A percentile compares a stretch with the other conserved stretches of the same genome.
phyloP scores from a whole-genome alignment of 768 basidiomycete species.

The Mrakia blollopis region DNA sequence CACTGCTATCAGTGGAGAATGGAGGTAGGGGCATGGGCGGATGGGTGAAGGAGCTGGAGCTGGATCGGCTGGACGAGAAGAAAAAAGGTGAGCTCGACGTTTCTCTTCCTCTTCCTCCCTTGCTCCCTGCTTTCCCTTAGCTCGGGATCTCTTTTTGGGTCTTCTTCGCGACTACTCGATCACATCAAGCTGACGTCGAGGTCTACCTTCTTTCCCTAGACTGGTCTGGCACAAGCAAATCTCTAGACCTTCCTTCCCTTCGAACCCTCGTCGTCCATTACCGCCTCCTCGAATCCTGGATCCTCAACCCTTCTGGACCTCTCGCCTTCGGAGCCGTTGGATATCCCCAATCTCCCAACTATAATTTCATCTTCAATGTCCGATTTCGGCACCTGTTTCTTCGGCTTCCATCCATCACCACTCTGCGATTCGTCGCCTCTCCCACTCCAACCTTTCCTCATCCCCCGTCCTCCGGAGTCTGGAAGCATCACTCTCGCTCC shows the following conservation, averaged over 20 bases:
- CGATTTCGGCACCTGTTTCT: too few relatives aligned
- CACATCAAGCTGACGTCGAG: too few relatives aligned
- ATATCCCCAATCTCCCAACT: too few relatives aligned
- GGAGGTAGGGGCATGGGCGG: background rate
- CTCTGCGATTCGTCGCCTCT: background rate
- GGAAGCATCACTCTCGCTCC: background rate
- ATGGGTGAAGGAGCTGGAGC: conserved; percentile 2
- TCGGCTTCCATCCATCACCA: background rate
- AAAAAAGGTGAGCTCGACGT: background rate
- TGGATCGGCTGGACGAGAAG: background rate
- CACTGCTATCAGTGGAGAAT: background rate
- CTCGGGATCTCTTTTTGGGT: background rate
- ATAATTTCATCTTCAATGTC: too few relatives aligned
- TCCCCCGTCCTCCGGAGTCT: background rate
- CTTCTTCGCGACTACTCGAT: too few relatives aligned
- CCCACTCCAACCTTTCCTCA: background rate
- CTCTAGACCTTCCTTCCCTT: too few relatives aligned
- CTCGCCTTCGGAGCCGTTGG: too few relatives aligned
- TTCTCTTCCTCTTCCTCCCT: background rate
- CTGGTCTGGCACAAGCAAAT: too few relatives aligned
- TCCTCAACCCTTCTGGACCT: too few relatives aligned
- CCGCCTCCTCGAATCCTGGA: too few relatives aligned
- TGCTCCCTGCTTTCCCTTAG: background rate
- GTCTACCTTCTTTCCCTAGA: too few relatives aligned
- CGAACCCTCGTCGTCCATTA: too few relatives aligned